These are phyloP conservation scores for Hippophae tibetana DNA, from an alignment of 306 rosid species.

Conservation along the genomic window DNA sequence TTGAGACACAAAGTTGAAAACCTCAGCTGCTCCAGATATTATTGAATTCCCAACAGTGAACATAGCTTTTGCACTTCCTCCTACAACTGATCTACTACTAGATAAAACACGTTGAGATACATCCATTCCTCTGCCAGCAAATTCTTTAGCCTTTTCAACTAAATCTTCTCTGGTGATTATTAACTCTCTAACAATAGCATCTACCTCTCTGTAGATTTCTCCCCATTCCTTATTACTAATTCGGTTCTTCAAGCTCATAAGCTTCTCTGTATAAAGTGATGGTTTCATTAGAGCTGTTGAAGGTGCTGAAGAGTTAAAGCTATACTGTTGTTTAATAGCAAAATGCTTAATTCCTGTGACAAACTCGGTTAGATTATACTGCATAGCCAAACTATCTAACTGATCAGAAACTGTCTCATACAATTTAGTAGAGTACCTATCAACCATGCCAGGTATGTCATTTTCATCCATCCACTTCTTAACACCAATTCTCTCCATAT, in stretches of 20 bases:
- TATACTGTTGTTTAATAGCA: slow-evolving; percentile 32
- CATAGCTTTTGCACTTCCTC: slow-evolving; percentile 54
- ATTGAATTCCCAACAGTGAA: slow-evolving; percentile 67
- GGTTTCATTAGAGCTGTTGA: slow-evolving; percentile 34
- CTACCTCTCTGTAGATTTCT: slow-evolving; percentile 49
- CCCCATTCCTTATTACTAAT: slow-evolving; percentile 71
- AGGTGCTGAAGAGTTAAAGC: slow-evolving; percentile 42
- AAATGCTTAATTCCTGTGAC: slow-evolving; percentile 83
- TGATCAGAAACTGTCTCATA: slow-evolving; percentile 78
- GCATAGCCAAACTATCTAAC: slow-evolving; percentile 78
- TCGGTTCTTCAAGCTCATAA: slow-evolving; percentile 58
- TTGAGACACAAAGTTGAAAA: slow-evolving; percentile 82
- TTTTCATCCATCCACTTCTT: slow-evolving; percentile 95
- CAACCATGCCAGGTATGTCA: slow-evolving; percentile 81
- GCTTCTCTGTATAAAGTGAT: slow-evolving; percentile 53
- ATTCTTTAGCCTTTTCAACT: slow-evolving; percentile 74
- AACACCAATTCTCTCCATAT: slow-evolving; percentile 73
- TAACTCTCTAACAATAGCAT: slow-evolving; percentile 58
- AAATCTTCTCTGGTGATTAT: slow-evolving; percentile 70
- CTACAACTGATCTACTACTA: slow-evolving; percentile 60
- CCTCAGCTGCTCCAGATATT: slow-evolving; percentile 82
- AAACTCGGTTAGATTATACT: slow-evolving; percentile 76
- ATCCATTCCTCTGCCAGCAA: slow-evolving; percentile 63
- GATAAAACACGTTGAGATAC: slow-evolving; percentile 60
- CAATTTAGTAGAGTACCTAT: slow-evolving; percentile 57